These are phyloP conservation scores for Carex littledalei DNA, from an alignment of 176 grass and related monocot genomes.

Conservation along the genomic window DNA sequence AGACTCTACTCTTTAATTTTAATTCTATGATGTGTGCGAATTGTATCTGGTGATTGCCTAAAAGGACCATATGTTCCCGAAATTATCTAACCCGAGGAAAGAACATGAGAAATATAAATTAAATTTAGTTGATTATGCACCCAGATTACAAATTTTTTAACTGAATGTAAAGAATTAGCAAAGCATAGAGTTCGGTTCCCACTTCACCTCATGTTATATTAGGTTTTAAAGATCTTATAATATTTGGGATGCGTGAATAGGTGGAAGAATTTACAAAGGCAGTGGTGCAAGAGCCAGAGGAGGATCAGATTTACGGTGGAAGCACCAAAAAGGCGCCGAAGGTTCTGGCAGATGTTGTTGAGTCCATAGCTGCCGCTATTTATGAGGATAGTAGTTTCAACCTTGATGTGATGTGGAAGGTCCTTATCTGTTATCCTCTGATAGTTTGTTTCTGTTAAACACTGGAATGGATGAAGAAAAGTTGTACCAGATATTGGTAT, in stretches of 20 bases:
- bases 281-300: slow-evolving; percentile 38
- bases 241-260: slow-evolving; percentile 17
- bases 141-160: neutral
- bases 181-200: neutral
- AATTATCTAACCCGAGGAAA: too few relatives aligned
- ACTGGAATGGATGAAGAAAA: neutral
- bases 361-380: slow-evolving; percentile 60
- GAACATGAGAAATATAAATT: neutral
- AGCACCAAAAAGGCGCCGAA: slow-evolving; percentile 53
- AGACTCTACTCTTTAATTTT: neutral
- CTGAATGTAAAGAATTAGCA: neutral
- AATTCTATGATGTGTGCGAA: too few relatives aligned
- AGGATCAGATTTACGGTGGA: slow-evolving; percentile 46
- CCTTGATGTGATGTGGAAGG: slow-evolving; percentile 72
- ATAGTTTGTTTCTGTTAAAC: neutral
- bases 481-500: neutral
- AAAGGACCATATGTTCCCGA: too few relatives aligned
- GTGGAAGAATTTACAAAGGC: slow-evolving; percentile 47
- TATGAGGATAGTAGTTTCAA: slow-evolving; percentile 76
- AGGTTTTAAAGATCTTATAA: neutral
- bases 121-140: neutral
- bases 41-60: too few relatives aligned
- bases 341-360: slow-evolving; percentile 72
- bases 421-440: slow-evolving; percentile 4
- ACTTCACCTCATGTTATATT: neutral